phyloP scores from a whole-genome alignment of 192 early-diverging fungal genomes.

The Piromyces finnis region DNA sequence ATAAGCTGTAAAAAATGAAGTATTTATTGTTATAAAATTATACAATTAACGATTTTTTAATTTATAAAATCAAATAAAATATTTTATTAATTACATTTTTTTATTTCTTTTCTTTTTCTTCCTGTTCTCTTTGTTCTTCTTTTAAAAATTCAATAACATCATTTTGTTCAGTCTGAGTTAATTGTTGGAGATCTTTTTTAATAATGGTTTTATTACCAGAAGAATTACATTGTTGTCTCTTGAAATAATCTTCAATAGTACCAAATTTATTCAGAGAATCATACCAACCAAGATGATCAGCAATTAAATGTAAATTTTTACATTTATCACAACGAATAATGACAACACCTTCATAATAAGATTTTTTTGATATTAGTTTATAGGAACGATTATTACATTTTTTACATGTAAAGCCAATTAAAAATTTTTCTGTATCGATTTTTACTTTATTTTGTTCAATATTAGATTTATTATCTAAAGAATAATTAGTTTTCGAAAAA shows the following conservation, averaged over 20 bases:
- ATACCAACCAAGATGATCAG: conserved; percentile 70
- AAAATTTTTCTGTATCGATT: conserved; percentile 12
- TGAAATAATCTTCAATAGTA: conserved; percentile 1
- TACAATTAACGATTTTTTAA: no score
- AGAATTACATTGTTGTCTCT: background rate
- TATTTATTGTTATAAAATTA: no score
- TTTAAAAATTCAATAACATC: background rate
- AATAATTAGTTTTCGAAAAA: background rate
- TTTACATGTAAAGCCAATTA: conserved; percentile 91
- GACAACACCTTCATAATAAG: conserved; percentile 83
- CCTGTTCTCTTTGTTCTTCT: background rate
- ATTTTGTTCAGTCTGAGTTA: background rate
- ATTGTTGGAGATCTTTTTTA: background rate
- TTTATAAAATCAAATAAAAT: no score
- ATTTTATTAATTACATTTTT: background rate
- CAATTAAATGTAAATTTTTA: conserved; percentile 82
- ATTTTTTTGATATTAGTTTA: conserved; percentile 81
- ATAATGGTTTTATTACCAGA: background rate
- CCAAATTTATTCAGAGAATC: conserved; percentile 1
- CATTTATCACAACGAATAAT: conserved; percentile 84
- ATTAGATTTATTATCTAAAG: background rate
- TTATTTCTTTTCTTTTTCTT: background rate
- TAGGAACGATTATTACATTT: conserved; percentile 68
- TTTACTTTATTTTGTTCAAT: background rate
- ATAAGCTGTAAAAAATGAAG: no score